Percentiles rank a stretch among this genome's conserved stretches.
phyloP scores from a whole-genome alignment of 768 basidiomycete genomes.

The Suillus decipiens region DNA sequence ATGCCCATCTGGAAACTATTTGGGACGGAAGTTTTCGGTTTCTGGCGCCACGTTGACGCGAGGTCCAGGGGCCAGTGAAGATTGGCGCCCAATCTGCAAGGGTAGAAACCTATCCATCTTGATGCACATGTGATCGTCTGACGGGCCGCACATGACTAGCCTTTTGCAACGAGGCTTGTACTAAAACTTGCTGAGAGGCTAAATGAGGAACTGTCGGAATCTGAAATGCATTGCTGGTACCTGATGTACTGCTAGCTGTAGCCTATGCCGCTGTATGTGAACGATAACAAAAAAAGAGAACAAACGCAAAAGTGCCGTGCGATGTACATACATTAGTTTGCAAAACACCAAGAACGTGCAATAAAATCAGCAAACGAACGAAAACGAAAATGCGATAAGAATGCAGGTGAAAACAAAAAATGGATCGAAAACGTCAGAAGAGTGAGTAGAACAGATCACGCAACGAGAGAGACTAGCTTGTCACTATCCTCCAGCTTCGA shows the following conservation, averaged over 20 bases:
- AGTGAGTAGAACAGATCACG: not conserved
- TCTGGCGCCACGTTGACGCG: not conserved
- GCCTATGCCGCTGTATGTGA: constrained; percentile 19
- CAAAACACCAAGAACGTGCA: constrained; percentile 30
- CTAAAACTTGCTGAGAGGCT: not conserved
- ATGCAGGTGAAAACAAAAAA: constrained; percentile 4
- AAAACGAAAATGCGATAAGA: constrained; percentile 10
- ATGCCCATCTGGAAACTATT: constrained; percentile 59
- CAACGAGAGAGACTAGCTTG: constrained; percentile 57
- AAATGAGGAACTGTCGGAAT: constrained; percentile 30
- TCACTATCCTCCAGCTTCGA: constrained; percentile 62
- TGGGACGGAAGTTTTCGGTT: not conserved
- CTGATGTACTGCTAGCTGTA: constrained; percentile 14
- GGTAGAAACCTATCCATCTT: constrained; percentile 34
- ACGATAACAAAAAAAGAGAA: constrained; percentile 17
- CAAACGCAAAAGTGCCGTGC: constrained; percentile 20
- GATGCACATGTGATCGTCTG: not conserved
- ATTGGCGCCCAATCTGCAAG: constrained; percentile 25
- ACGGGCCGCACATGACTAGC: not conserved
- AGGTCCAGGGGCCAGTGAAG: constrained; percentile 43
- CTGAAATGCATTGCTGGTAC: constrained; percentile 11
- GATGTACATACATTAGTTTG: constrained; percentile 32
- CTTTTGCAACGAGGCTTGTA: not conserved
- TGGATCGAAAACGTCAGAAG: constrained; percentile 11
- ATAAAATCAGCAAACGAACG: constrained; percentile 6